These are phyloP conservation scores for Wallacemonas sp. DNA, from an alignment of 208 protist genomes.

Conservation along the genomic window DNA sequence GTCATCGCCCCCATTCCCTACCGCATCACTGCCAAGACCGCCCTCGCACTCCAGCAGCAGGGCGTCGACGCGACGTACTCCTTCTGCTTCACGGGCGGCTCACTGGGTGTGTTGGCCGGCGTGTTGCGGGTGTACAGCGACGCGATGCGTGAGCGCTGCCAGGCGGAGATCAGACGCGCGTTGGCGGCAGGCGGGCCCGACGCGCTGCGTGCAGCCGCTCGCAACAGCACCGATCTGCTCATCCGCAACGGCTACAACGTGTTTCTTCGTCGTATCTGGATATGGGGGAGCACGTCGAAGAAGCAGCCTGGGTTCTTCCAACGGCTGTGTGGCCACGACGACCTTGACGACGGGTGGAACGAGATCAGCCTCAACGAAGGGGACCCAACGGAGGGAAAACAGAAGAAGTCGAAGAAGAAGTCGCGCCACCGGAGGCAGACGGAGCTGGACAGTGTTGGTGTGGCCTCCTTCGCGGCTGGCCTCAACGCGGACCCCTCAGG, in stretches of 20 bases:
- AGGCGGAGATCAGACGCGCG: background rate
- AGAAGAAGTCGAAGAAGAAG: background rate
- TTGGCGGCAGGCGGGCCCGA: background rate
- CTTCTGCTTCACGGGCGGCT: constrained; percentile 53
- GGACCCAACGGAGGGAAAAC: background rate
- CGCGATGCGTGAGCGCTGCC: constrained; percentile 13
- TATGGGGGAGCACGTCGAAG: constrained; percentile 48
- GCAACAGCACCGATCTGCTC: constrained; percentile 6
- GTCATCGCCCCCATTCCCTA: constrained; percentile 38
- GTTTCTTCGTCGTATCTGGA: constrained; percentile 41
- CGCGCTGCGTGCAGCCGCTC: background rate
- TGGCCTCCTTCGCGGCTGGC: background rate
- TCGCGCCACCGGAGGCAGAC: constrained; percentile 1
- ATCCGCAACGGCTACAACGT: constrained; percentile 30
- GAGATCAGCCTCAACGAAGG: background rate
- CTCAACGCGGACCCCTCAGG: background rate
- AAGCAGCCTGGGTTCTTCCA: constrained; percentile 5
- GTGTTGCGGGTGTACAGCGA: constrained; percentile 43
- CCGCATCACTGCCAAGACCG: constrained; percentile 14
- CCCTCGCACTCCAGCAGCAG: constrained; percentile 14
- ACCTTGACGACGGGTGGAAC: background rate
- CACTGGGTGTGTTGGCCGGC: constrained; percentile 55
- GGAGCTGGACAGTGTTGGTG: background rate
- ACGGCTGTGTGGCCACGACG: background rate
- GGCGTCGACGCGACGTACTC: constrained; percentile 31